Evolutionary conservation across 225 moss, liverwort and hornwort species (phyloP).

Genomic region (Polytrichum formosum): DNA sequence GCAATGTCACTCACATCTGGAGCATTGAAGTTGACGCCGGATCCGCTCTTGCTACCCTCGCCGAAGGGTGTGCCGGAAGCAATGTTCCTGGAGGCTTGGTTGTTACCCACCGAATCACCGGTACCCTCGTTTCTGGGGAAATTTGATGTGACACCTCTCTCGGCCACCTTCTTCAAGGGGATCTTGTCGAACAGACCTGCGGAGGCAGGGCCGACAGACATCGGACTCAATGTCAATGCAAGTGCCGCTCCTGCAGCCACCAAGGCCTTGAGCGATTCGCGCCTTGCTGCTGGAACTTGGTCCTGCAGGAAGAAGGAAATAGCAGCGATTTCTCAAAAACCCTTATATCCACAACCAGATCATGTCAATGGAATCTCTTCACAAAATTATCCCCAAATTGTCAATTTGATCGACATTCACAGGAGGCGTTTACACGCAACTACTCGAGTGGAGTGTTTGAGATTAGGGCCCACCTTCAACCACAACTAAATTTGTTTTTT

Average conservation of each 20-base stretch:
- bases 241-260: slow-evolving; percentile 24
- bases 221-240: background rate
- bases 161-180: slow-evolving; percentile 1
- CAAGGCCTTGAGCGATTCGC: slow-evolving; percentile 11
- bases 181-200: slow-evolving; percentile 18
- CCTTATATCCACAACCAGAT: no score
- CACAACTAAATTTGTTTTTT: no score
- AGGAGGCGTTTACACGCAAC: no score
- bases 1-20: slow-evolving; percentile 7
- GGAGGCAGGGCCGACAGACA: background rate
- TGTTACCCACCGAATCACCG: slow-evolving; percentile 14
- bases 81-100: background rate
- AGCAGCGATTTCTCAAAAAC: no score
- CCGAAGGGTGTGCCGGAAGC: slow-evolving; percentile 19
- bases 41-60: slow-evolving; percentile 7
- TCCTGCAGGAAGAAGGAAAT: slow-evolving; percentile 3
- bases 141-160: background rate
- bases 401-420: no score
- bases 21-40: background rate
- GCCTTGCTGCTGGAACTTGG: background rate
- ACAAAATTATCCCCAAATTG: no score
- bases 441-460: no score
- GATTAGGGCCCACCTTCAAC: no score
- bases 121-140: slow-evolving; percentile 20
- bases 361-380: no score